phyloP scores from a whole-genome alignment of 1,284 basidiomycete species.

The Wallemia ichthyophaga region DNA sequence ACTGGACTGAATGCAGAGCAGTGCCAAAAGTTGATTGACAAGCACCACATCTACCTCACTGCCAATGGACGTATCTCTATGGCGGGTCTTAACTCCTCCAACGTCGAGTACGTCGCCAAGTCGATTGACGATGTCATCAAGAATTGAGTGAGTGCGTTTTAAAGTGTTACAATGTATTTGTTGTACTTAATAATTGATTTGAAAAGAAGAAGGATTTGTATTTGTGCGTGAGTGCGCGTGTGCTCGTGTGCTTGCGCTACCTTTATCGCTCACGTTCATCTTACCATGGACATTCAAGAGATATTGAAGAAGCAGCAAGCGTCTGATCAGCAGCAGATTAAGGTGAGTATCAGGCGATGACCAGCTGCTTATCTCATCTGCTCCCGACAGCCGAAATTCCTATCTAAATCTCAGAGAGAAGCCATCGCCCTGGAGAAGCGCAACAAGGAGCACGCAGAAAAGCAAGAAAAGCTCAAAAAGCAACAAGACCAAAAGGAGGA shows the following conservation, averaged over 20 bases:
- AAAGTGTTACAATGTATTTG: too few relatives aligned
- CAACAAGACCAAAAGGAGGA: conserved; percentile 1
- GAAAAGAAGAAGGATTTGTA: too few relatives aligned
- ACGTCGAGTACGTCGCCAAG: conserved; percentile 44
- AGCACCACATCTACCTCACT: conserved; percentile 67
- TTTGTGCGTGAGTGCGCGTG: too few relatives aligned
- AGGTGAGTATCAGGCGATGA: not conserved
- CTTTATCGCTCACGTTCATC: not conserved
- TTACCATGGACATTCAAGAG: not conserved
- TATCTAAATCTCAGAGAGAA: conserved; percentile 3
- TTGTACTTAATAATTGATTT: too few relatives aligned
- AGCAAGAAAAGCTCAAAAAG: not conserved
- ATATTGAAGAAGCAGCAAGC: not conserved
- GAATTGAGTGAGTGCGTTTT: too few relatives aligned
- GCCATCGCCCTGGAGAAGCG: conserved; percentile 2
- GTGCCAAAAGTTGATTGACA: conserved; percentile 37
- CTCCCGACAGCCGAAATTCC: conserved; percentile 4
- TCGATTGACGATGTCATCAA: conserved; percentile 29
- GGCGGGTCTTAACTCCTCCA: conserved; percentile 61
- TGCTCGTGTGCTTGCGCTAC: too few relatives aligned
- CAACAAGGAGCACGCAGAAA: not conserved
- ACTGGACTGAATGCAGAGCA: conserved; percentile 41
- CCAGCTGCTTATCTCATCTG: too few relatives aligned
- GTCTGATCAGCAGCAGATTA: not conserved
- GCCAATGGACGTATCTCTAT: conserved; percentile 21